These are phyloP conservation scores for Pythium aquatile DNA, from an alignment of 352 stramenopile genomes.

Conservation along the genomic window DNA sequence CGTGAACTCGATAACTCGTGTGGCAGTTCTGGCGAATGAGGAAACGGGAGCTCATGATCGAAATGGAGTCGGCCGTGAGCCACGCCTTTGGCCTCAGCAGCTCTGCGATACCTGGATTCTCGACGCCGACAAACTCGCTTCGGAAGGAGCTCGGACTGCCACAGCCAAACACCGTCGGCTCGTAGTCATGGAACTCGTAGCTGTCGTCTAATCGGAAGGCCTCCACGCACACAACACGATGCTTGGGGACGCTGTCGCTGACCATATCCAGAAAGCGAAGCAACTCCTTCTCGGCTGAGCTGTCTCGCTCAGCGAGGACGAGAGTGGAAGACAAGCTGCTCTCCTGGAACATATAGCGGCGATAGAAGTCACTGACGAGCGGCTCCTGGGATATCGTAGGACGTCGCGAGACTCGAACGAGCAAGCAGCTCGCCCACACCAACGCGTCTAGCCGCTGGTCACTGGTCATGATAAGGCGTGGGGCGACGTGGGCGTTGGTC, in stretches of 20 bases:
- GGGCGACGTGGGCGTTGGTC: background rate
- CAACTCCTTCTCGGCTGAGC: slow-evolving; percentile 13
- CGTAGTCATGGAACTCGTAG: background rate
- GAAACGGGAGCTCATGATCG: slow-evolving; percentile 12
- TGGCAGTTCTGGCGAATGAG: slow-evolving; percentile 27
- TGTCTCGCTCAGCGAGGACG: background rate
- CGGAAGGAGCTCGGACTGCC: slow-evolving; percentile 18
- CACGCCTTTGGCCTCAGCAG: slow-evolving; percentile 20
- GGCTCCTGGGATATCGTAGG: slow-evolving; percentile 19
- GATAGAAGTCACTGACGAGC: slow-evolving; percentile 14
- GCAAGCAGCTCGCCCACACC: slow-evolving; percentile 13
- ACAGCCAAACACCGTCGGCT: slow-evolving; percentile 19
- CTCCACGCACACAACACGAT: slow-evolving; percentile 18
- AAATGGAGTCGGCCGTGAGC: slow-evolving; percentile 21
- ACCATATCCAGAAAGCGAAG: slow-evolving; percentile 20
- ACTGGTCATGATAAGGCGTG: slow-evolving; percentile 16
- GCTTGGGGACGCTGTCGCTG: slow-evolving; percentile 12
- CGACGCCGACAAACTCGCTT: slow-evolving; percentile 20
- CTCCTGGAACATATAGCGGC: slow-evolving; percentile 19
- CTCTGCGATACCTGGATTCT: background rate
- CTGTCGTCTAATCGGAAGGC: background rate
- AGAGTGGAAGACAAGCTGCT: background rate
- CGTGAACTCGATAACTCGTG: slow-evolving; percentile 4
- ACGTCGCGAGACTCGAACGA: slow-evolving; percentile 11
- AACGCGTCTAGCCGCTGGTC: slow-evolving; percentile 19